Conservation (phyloP, 768 basidiomycete genomes). For the Dacryopinax primogenitus region DNA sequence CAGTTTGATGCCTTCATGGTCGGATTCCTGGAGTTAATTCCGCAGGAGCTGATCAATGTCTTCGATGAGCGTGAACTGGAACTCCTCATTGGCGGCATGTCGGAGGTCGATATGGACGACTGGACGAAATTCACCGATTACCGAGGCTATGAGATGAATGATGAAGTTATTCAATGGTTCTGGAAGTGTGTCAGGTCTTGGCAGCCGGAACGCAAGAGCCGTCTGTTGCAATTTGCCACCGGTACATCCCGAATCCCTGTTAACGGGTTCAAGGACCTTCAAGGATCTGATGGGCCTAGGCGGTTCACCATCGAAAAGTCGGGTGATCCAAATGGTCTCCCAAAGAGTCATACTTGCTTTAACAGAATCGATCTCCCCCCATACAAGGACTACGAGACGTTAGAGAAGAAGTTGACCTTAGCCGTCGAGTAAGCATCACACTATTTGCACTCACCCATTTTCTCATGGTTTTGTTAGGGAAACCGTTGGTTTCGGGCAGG, state of each 20-base stretch:
- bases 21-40: constrained; percentile 99
- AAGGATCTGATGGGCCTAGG: constrained; percentile 92
- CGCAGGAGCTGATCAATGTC: constrained; percentile 93
- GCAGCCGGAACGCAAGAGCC: constrained; percentile 97
- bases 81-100: constrained; percentile 96
- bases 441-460: constrained; percentile 14
- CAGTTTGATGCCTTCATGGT: constrained; percentile 99
- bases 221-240: constrained; percentile 89
- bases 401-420: constrained; percentile 90
- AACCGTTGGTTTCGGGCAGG: constrained; percentile 89
- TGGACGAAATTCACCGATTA: constrained; percentile 99
- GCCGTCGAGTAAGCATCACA: constrained; percentile 78
- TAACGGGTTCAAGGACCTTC: constrained; percentile 96
- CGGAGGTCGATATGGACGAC: constrained; percentile 98
- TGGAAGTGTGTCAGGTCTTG: constrained; percentile 97
- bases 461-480: too few relatives aligned
- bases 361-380: constrained; percentile 91
- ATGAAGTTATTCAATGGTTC: constrained; percentile 99
- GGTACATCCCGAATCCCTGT: constrained; percentile 95
- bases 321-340: constrained; percentile 89
- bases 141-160: constrained; percentile 87
- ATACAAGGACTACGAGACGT: constrained; percentile 85
- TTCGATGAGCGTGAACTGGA: constrained; percentile 98
- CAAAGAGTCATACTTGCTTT: constrained; percentile 98
- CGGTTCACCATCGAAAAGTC: constrained; percentile 98